These are phyloP conservation scores for Zygnema circumcarinatum DNA, from an alignment of 139 green algal genomes.

Conservation along the genomic window DNA sequence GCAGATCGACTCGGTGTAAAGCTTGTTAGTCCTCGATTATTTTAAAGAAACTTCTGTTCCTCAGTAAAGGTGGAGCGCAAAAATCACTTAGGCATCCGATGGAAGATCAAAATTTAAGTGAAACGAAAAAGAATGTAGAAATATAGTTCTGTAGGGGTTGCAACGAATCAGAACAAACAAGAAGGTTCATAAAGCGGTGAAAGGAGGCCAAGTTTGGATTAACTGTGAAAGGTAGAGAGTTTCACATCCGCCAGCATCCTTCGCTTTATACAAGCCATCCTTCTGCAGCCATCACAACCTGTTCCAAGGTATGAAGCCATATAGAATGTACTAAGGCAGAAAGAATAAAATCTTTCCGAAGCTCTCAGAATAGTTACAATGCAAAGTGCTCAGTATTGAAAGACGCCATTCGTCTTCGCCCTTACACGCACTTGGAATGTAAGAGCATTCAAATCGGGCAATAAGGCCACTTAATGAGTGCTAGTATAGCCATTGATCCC, in stretches of 20 bases:
- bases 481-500: too few species aligned
- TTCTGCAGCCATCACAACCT: too few species aligned
- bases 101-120: neutral
- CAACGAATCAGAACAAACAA: neutral
- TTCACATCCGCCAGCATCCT: constrained; percentile 4
- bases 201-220: neutral
- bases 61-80: neutral
- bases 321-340: neutral
- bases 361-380: too few species aligned
- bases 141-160: neutral
- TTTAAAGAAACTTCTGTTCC: neutral
- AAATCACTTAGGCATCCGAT: neutral
- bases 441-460: too few species aligned
- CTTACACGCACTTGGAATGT: too few species aligned
- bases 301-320: too few species aligned
- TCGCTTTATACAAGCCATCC: neutral
- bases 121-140: neutral
- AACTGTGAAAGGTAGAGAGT: constrained; percentile 10
- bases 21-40: neutral
- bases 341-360: too few species aligned
- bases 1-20: neutral
- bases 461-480: too few species aligned
- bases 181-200: neutral
- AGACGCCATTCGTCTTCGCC: too few species aligned
- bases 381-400: too few species aligned